Conservation (phyloP, 768 basidiomycete species). For the Trametes maxima region DNA sequence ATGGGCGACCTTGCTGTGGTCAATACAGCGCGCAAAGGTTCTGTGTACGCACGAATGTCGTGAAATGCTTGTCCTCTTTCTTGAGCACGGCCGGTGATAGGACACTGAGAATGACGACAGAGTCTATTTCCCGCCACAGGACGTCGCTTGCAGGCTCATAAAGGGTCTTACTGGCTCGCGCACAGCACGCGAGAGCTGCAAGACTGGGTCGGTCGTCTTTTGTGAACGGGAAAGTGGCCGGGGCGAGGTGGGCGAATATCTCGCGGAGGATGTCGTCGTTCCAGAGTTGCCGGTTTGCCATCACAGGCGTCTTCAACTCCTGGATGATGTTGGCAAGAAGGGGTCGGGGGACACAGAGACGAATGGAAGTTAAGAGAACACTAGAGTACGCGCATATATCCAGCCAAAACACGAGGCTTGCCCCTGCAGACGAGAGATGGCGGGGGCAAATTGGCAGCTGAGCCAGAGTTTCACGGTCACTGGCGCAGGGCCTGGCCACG, state of each 20-base stretch:
- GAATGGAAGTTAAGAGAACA: too few species aligned
- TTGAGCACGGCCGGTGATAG: background rate
- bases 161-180: background rate
- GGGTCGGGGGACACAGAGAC: too few species aligned
- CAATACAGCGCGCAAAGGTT: background rate
- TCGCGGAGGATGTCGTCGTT: slow-evolving; percentile 14
- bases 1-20: background rate
- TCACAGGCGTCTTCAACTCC: too few species aligned
- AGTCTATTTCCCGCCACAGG: slow-evolving; percentile 9
- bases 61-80: background rate
- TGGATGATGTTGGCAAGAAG: background rate
- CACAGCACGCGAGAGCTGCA: slow-evolving; percentile 1
- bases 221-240: background rate
- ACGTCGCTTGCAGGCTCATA: slow-evolving; percentile 1
- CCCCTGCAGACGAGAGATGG: too few species aligned
- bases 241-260: slow-evolving; percentile 4
- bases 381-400: too few species aligned
- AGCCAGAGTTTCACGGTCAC: too few species aligned
- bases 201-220: background rate
- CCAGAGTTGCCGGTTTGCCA: background rate
- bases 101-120: background rate
- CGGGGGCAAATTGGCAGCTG: too few species aligned
- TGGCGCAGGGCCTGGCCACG: too few species aligned
- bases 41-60: background rate
- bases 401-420: too few species aligned